These are phyloP conservation scores for Pterocarpus macrocarpus DNA, from an alignment of 306 rosid genomes.

Conservation along the genomic window DNA sequence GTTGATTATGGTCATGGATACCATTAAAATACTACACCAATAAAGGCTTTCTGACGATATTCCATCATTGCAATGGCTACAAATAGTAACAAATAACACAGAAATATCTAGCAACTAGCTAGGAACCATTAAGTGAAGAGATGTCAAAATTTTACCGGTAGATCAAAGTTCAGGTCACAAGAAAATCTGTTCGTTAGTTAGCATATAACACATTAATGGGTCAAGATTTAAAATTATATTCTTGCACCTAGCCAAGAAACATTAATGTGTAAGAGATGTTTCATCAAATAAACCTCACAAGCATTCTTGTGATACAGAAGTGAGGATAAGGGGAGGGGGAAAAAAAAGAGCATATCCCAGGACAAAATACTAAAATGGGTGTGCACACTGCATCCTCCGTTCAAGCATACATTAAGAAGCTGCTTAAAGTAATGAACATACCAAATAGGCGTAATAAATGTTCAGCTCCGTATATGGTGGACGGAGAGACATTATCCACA, in stretches of 20 bases:
- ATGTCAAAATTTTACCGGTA: constrained; percentile 43
- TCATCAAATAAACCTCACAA: constrained; percentile 31
- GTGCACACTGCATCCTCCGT: constrained; percentile 19
- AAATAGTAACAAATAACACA: constrained; percentile 26
- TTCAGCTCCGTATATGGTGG: constrained; percentile 92
- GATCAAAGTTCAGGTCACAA: constrained; percentile 70
- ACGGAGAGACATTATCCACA: constrained; percentile 73
- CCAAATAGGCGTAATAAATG: constrained; percentile 97
- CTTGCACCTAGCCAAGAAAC: constrained; percentile 18
- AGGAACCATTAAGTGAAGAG: constrained; percentile 21
- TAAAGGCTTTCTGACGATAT: constrained; percentile 6
- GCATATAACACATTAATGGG: not conserved
- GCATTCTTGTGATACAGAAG: constrained; percentile 18
- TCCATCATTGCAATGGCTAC: constrained; percentile 3
- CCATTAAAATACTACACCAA: constrained; percentile 25
- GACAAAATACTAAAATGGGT: constrained; percentile 5
- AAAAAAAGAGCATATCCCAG: not conserved
- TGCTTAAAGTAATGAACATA: constrained; percentile 53
- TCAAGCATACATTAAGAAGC: constrained; percentile 31
- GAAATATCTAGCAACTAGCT: constrained; percentile 31
- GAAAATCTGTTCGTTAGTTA: constrained; percentile 35
- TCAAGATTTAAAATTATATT: constrained; percentile 24
- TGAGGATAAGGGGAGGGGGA: not conserved
- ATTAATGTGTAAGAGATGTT: constrained; percentile 1
- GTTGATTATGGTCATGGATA: constrained; percentile 43